phyloP scores from a whole-genome alignment of 2,329 filamentous ascomycete genomes.

The Colletotrichum neosansevieriae region DNA sequence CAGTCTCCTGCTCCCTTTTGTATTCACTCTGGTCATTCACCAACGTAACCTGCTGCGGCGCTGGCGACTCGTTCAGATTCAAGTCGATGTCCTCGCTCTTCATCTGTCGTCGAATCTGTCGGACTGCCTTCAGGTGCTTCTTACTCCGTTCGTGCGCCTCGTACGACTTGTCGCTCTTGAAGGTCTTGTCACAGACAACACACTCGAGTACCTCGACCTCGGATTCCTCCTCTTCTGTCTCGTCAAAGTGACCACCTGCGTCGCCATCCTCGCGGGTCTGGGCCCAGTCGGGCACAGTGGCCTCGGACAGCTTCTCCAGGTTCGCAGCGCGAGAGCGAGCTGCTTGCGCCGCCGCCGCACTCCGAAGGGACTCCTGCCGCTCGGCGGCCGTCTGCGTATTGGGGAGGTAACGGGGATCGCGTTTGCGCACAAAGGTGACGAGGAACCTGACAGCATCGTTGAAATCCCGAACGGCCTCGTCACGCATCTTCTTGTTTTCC shows the following conservation, averaged over 20 bases:
- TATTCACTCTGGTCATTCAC: constrained; percentile 24
- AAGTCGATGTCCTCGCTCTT: constrained; percentile 78
- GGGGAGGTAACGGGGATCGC: constrained; percentile 86
- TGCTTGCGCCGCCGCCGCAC: constrained; percentile 85
- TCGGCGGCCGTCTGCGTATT: constrained; percentile 84
- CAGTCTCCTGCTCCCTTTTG: background rate
- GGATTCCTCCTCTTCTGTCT: constrained; percentile 65
- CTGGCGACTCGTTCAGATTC: constrained; percentile 43
- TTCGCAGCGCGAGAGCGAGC: constrained; percentile 85
- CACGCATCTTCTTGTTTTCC: constrained; percentile 87
- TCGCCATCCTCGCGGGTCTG: constrained; percentile 65
- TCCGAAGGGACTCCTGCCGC: constrained; percentile 80
- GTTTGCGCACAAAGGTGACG: constrained; percentile 88
- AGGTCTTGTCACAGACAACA: constrained; percentile 80
- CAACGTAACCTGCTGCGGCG: background rate
- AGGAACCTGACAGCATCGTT: constrained; percentile 92
- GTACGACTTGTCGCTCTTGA: constrained; percentile 93
- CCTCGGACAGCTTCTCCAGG: constrained; percentile 76
- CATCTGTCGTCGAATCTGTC: constrained; percentile 86
- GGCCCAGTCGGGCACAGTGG: constrained; percentile 81
- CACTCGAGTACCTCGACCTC: constrained; percentile 76
- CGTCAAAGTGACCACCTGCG: constrained; percentile 66
- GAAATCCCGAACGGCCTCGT: constrained; percentile 87
- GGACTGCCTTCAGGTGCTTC: constrained; percentile 90
- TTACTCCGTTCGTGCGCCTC: constrained; percentile 96